Conservation (phyloP, 441 rosid genomes). For the Corymbia calophylla region DNA sequence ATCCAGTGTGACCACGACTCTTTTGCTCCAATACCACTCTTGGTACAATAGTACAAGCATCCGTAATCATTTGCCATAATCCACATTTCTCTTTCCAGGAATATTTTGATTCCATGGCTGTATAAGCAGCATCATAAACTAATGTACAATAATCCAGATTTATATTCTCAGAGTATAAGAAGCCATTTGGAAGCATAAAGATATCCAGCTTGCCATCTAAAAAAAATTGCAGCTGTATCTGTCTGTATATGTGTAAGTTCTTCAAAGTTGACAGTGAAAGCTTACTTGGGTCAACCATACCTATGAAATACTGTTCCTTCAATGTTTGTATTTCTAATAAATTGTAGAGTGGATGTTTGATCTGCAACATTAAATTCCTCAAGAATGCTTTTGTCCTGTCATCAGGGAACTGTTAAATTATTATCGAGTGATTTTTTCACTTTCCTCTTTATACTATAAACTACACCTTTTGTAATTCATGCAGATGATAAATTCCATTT, state of each 20-base stretch:
- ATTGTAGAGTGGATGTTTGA: slow-evolving; percentile 80
- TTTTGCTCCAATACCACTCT: background rate
- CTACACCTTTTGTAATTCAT: background rate
- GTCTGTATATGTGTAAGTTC: background rate
- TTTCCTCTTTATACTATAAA: background rate
- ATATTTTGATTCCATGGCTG: background rate
- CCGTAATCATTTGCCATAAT: background rate
- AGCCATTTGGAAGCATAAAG: background rate
- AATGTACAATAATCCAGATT: background rate
- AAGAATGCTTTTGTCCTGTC: slow-evolving; percentile 73
- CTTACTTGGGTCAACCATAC: slow-evolving; percentile 18
- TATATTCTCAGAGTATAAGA: background rate
- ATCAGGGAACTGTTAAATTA: slow-evolving; percentile 7
- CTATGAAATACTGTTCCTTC: slow-evolving; percentile 90
- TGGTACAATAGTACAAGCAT: background rate
- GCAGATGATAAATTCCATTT: background rate
- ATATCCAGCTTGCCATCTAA: background rate
- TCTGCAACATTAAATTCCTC: slow-evolving; percentile 56
- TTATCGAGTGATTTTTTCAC: background rate
- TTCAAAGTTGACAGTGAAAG: background rate
- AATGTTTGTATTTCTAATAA: slow-evolving; percentile 32
- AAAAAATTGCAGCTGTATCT: background rate
- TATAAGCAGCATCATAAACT: background rate
- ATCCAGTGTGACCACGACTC: background rate
- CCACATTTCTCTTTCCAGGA: background rate